These are phyloP conservation scores for Paraurostyla sp. DNA, from an alignment of 73 alveolate genomes.

Conservation along the genomic window DNA sequence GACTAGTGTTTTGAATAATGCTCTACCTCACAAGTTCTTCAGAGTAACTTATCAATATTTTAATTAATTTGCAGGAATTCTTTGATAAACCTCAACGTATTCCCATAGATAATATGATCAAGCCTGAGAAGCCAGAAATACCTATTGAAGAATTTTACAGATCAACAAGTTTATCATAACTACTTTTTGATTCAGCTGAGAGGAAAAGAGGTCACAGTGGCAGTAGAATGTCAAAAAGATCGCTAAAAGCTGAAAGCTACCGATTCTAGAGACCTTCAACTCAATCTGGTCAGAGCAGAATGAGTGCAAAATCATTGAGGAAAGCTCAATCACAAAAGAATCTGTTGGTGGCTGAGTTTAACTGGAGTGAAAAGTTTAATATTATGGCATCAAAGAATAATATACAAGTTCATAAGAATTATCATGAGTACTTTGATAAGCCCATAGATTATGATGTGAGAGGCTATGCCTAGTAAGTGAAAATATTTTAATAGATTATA, in stretches of 20 bases:
- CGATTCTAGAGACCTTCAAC: too few relatives aligned
- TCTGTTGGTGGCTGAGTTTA: conserved; percentile 33
- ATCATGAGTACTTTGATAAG: conserved; percentile 72
- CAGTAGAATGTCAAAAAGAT: not conserved
- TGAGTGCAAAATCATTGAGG: conserved; percentile 1
- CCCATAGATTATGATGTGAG: conserved; percentile 74
- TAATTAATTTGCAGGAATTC: conserved; percentile 11
- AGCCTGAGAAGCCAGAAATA: conserved; percentile 54
- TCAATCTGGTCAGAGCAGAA: too few relatives aligned
- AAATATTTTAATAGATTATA: not conserved
- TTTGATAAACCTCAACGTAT: conserved; percentile 35
- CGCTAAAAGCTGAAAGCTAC: too few relatives aligned
- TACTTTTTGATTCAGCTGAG: conserved; percentile 32
- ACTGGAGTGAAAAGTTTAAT: conserved; percentile 63
- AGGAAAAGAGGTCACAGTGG: not conserved
- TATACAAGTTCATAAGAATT: conserved; percentile 63
- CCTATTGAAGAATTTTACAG: conserved; percentile 53
- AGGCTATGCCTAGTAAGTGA: conserved; percentile 65
- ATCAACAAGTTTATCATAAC: conserved; percentile 18
- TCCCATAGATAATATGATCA: not conserved
- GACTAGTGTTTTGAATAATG: conserved; percentile 45
- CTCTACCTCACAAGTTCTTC: conserved; percentile 27
- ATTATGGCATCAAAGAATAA: conserved; percentile 73
- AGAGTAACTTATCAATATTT: not conserved
- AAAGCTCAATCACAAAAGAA: conserved; percentile 18